Conservation (phyloP, 495 filamentous ascomycete species). For the Xylona heveae region DNA sequence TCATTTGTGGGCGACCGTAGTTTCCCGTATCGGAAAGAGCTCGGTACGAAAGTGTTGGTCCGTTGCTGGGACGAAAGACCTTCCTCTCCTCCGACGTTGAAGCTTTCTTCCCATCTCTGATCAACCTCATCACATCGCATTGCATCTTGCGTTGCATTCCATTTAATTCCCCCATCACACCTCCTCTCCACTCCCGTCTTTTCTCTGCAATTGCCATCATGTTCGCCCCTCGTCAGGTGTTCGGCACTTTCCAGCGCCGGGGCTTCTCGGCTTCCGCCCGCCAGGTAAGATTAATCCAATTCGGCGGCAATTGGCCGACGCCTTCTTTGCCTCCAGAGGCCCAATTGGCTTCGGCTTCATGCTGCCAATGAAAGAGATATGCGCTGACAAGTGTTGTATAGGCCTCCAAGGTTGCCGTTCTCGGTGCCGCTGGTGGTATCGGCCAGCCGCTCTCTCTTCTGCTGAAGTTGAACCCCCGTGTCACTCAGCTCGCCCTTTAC, state of each 20-base stretch:
- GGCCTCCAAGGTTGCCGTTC: constrained; percentile 91
- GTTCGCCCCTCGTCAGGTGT: constrained; percentile 56
- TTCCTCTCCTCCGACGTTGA: too few species aligned
- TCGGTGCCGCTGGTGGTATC: constrained; percentile 93
- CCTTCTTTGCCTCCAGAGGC: constrained; percentile 6
- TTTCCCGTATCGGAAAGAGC: too few species aligned
- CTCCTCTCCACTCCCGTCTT: not conserved
- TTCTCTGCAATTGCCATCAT: constrained; percentile 24
- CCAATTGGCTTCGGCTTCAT: constrained; percentile 8
- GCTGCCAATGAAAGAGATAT: constrained; percentile 1
- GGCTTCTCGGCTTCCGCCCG: constrained; percentile 84
- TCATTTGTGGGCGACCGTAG: too few species aligned
- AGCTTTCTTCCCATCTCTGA: not conserved
- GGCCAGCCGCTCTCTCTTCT: constrained; percentile 94
- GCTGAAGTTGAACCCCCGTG: constrained; percentile 90
- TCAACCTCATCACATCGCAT: not conserved
- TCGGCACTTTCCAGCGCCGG: constrained; percentile 57
- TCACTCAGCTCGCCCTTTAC: constrained; percentile 85
- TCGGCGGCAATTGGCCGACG: constrained; percentile 4
- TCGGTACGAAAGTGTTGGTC: too few species aligned
- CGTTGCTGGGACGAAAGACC: too few species aligned
- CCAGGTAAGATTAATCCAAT: constrained; percentile 37
- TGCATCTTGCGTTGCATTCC: not conserved
- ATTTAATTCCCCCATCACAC: not conserved
- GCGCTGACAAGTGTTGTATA: constrained; percentile 24